phyloP scores from a whole-genome alignment of 1,284 basidiomycete genomes.

The Austroboletus olivaceoglutinosus region DNA sequence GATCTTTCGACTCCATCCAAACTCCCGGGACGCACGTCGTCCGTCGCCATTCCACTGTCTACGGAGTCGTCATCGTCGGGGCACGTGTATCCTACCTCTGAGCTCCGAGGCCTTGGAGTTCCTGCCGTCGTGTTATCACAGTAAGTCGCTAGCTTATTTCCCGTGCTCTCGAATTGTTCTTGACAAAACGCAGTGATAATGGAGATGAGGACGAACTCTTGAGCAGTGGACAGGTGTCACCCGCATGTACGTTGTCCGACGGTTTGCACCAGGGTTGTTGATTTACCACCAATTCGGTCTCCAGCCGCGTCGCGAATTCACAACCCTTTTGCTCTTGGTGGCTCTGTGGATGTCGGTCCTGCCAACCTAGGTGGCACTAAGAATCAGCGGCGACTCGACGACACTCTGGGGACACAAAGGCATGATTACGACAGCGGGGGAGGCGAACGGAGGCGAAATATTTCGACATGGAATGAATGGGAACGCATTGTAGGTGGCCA shows the following conservation, averaged over 20 bases:
- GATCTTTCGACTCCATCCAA: conserved; percentile 28
- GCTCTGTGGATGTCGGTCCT: conserved; percentile 43
- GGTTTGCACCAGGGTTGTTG: conserved; percentile 1
- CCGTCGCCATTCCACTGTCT: conserved; percentile 33
- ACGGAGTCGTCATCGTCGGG: conserved; percentile 35
- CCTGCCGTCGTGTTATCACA: conserved; percentile 30
- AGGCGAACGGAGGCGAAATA: conserved; percentile 29
- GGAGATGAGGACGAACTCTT: conserved; percentile 60
- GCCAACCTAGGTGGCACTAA: conserved; percentile 34
- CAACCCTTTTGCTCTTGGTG: conserved; percentile 43
- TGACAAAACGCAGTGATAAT: conserved; percentile 29
- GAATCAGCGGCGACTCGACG: conserved; percentile 12
- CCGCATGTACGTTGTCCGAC: conserved; percentile 48
- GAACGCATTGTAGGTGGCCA: conserved; percentile 22
- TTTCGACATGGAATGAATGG: conserved; percentile 54
- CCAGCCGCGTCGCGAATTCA: conserved; percentile 39
- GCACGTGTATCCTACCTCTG: conserved; percentile 29
- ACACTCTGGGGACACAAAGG: conserved; percentile 5
- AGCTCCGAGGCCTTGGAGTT: conserved; percentile 26
- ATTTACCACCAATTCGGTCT: conserved; percentile 10
- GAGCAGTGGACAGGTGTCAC: conserved; percentile 73
- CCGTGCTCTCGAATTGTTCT: not conserved
- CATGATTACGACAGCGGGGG: conserved; percentile 1
- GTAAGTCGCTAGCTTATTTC: conserved; percentile 15
- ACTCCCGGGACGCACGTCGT: conserved; percentile 19